phyloP scores from a whole-genome alignment of 1,284 basidiomycete species.

The Thelephora terrestris region DNA sequence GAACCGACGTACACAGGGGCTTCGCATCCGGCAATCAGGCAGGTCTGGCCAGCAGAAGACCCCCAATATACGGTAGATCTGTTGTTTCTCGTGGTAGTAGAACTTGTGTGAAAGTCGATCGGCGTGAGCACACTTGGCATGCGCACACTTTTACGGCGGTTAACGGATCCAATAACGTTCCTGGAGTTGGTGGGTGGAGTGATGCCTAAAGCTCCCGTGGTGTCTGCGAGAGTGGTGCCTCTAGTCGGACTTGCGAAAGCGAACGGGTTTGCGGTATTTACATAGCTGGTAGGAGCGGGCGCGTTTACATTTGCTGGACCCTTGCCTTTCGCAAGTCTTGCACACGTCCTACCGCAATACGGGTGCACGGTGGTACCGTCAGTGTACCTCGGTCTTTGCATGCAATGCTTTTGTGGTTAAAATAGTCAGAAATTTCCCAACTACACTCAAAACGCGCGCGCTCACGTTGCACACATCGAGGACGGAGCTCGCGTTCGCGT shows the following conservation, averaged over 20 bases:
- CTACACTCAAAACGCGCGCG: too few relatives aligned
- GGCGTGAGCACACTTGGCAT: background rate
- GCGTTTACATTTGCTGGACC: background rate
- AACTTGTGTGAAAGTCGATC: background rate
- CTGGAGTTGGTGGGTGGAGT: background rate
- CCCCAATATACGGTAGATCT: background rate
- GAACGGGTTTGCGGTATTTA: too few relatives aligned
- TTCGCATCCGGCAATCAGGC: background rate
- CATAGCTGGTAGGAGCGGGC: too few relatives aligned
- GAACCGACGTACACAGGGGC: background rate
- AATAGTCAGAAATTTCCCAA: too few relatives aligned
- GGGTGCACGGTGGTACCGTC: slow-evolving; percentile 33
- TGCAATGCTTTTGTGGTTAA: slow-evolving; percentile 27
- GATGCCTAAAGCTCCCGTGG: too few relatives aligned
- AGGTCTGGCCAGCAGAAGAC: background rate
- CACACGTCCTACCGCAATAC: slow-evolving; percentile 27
- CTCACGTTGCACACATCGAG: too few relatives aligned
- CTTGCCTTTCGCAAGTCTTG: slow-evolving; percentile 12
- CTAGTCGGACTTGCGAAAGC: too few relatives aligned
- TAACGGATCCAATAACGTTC: background rate
- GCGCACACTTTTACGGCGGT: background rate
- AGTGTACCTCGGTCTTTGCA: slow-evolving; percentile 38
- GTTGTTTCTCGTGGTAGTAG: background rate
- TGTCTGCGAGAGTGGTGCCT: too few relatives aligned
- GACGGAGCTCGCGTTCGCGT: too few relatives aligned